A percentile compares a stretch with the other conserved stretches of the same genome.
Evolutionary conservation across 2,329 filamentous ascomycete species (phyloP).

Genomic region (Fusarium sp.): DNA sequence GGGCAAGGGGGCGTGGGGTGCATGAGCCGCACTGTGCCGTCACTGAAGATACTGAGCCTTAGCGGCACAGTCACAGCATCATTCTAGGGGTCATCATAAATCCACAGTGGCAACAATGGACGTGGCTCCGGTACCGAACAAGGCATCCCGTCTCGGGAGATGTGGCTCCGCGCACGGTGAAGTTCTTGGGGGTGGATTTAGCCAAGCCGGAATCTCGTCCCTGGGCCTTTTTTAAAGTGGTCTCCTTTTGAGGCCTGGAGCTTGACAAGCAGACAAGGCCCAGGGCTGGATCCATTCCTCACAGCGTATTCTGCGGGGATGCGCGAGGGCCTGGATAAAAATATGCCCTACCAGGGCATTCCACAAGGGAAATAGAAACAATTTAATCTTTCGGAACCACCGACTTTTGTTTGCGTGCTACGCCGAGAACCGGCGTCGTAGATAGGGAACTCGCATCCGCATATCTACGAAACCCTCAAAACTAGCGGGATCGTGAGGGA

Average conservation of each 20-base stretch:
- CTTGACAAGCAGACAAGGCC: slow-evolving; percentile 3
- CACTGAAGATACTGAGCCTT: background rate
- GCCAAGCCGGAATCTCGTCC: slow-evolving; percentile 22
- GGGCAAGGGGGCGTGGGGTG: slow-evolving; percentile 6
- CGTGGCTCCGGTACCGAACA: slow-evolving; percentile 14
- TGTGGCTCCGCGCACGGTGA: slow-evolving; percentile 13
- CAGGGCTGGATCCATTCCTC: slow-evolving; percentile 27
- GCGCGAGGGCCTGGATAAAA: slow-evolving; percentile 28
- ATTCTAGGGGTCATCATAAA: slow-evolving; percentile 13
- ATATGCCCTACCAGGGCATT: slow-evolving; percentile 24
- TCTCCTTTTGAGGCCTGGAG: slow-evolving; percentile 23
- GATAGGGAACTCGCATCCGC: background rate
- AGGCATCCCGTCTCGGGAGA: slow-evolving; percentile 23
- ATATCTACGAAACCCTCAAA: background rate
- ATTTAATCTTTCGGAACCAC: slow-evolving; percentile 25
- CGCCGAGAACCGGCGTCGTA: slow-evolving; percentile 17
- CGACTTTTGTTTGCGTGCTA: slow-evolving; percentile 5
- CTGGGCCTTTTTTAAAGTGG: slow-evolving; percentile 14
- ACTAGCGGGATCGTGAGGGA: slow-evolving; percentile 29
- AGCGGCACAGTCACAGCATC: slow-evolving; percentile 13
- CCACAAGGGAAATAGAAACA: slow-evolving; percentile 2
- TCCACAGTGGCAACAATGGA: slow-evolving; percentile 36
- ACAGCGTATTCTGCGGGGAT: slow-evolving; percentile 37
- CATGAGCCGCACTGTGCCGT: slow-evolving; percentile 30
- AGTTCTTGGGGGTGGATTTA: slow-evolving; percentile 15